Evolutionary conservation across 192 early-diverging fungal genomes (phyloP).

Genomic region (Coemansia furcata): DNA sequence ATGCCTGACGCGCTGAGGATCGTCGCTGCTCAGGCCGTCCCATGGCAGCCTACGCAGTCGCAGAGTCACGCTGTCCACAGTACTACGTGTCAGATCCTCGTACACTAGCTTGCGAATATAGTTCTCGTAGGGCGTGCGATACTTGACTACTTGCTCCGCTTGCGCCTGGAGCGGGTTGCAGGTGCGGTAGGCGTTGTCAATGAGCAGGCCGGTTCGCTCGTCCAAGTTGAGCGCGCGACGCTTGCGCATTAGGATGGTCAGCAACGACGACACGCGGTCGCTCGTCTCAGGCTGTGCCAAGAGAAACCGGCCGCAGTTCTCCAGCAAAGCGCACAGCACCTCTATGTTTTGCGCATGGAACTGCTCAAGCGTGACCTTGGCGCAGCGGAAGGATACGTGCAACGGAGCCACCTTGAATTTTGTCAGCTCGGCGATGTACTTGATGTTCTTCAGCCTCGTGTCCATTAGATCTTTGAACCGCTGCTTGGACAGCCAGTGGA

Average conservation of each 20-base stretch:
- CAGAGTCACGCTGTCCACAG: constrained; percentile 64
- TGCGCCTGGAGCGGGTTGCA: constrained; percentile 80
- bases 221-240: constrained; percentile 84
- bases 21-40: constrained; percentile 54
- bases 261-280: constrained; percentile 63
- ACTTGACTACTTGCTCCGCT: constrained; percentile 59
- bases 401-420: constrained; percentile 88
- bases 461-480: constrained; percentile 53
- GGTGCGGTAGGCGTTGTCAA: constrained; percentile 92
- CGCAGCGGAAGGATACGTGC: constrained; percentile 78
- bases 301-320: constrained; percentile 87
- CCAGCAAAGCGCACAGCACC: constrained; percentile 74
- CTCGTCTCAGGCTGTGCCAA: constrained; percentile 74
- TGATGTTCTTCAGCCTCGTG: constrained; percentile 61
- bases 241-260: constrained; percentile 89
- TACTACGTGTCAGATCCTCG: constrained; percentile 71
- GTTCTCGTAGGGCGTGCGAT: constrained; percentile 77
- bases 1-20: constrained; percentile 46
- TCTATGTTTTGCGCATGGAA: constrained; percentile 83
- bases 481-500: constrained; percentile 70
- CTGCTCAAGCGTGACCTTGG: constrained; percentile 84
- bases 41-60: constrained; percentile 86
- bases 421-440: constrained; percentile 86
- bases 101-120: constrained; percentile 90
- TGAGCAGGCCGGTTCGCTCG: constrained; percentile 76